A percentile compares a stretch with the other conserved stretches of the same genome.
phyloP scores from a whole-genome alignment of 1,284 basidiomycete species.

The Fomitopsis schrenkii region DNA sequence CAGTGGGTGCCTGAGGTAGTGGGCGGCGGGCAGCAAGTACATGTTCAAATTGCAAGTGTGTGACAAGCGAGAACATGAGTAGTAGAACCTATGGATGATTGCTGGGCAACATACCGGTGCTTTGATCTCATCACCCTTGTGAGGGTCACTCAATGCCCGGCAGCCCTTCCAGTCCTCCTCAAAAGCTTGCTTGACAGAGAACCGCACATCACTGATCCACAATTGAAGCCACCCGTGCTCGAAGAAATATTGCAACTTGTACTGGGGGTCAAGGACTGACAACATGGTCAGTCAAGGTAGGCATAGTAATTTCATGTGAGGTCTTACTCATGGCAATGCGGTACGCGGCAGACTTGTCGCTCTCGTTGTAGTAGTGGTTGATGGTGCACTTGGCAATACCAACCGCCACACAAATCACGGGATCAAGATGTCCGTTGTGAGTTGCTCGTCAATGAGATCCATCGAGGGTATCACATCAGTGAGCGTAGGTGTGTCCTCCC shows the following conservation, averaged over 20 bases:
- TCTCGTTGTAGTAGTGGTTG: constrained; percentile 26
- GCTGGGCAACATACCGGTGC: too few relatives aligned
- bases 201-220: background rate
- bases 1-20: too few relatives aligned
- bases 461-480: constrained; percentile 31
- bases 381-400: constrained; percentile 15
- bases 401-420: constrained; percentile 14
- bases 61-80: too few relatives aligned
- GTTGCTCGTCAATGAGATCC: constrained; percentile 26
- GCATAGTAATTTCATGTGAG: too few relatives aligned
- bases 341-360: constrained; percentile 24
- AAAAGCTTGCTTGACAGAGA: background rate
- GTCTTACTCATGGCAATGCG: constrained; percentile 28
- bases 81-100: too few relatives aligned
- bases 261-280: constrained; percentile 27
- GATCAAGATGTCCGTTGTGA: constrained; percentile 12
- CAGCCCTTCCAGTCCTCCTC: background rate
- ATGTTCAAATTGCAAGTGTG: too few relatives aligned
- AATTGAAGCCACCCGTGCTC: constrained; percentile 16
- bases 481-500: constrained; percentile 15
- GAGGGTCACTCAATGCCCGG: too few relatives aligned
- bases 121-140: too few relatives aligned
- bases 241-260: constrained; percentile 30
- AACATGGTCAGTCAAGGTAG: background rate
- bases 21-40: too few relatives aligned